Evolutionary conservation across 305 asterid genomes (phyloP).

Genomic region (Nicotiana rustica): DNA sequence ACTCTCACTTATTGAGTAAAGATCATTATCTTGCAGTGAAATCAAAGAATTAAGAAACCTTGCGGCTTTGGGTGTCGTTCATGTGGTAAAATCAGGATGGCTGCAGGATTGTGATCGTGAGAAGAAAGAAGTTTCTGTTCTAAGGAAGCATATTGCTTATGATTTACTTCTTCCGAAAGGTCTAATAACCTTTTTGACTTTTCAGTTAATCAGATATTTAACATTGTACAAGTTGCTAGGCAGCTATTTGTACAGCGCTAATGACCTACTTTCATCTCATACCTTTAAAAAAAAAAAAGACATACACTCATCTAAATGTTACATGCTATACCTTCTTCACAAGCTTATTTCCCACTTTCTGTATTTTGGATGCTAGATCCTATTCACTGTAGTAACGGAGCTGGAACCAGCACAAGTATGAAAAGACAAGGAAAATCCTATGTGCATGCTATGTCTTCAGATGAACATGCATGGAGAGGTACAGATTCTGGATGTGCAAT

Average conservation of each 20-base stretch:
- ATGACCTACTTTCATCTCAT: slow-evolving; percentile 6
- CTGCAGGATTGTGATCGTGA: slow-evolving; percentile 81
- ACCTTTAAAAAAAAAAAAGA: background rate
- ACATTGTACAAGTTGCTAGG: slow-evolving; percentile 16
- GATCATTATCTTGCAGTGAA: slow-evolving; percentile 70
- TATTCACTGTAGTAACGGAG: slow-evolving; percentile 50
- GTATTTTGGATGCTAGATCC: slow-evolving; percentile 57
- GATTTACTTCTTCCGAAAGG: slow-evolving; percentile 95
- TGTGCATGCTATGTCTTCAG: slow-evolving; percentile 47
- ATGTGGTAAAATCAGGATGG: slow-evolving; percentile 81
- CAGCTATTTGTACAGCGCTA: background rate
- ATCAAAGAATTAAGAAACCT: slow-evolving; percentile 76
- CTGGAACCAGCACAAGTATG: slow-evolving; percentile 46
- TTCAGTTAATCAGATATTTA: slow-evolving; percentile 26
- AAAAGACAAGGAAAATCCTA: slow-evolving; percentile 59
- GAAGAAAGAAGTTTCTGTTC: slow-evolving; percentile 85
- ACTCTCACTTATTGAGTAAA: slow-evolving; percentile 35
- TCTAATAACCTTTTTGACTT: slow-evolving; percentile 36
- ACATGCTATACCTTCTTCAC: slow-evolving; percentile 23
- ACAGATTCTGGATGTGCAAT: slow-evolving; percentile 47
- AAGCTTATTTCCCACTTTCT: slow-evolving; percentile 26
- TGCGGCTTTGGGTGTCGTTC: slow-evolving; percentile 81
- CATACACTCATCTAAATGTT: background rate
- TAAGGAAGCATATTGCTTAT: slow-evolving; percentile 79
- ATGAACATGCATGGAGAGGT: slow-evolving; percentile 43